These are phyloP conservation scores for Aspergillus phoenicis DNA, from an alignment of 2,329 filamentous ascomycete species.

Conservation along the genomic window DNA sequence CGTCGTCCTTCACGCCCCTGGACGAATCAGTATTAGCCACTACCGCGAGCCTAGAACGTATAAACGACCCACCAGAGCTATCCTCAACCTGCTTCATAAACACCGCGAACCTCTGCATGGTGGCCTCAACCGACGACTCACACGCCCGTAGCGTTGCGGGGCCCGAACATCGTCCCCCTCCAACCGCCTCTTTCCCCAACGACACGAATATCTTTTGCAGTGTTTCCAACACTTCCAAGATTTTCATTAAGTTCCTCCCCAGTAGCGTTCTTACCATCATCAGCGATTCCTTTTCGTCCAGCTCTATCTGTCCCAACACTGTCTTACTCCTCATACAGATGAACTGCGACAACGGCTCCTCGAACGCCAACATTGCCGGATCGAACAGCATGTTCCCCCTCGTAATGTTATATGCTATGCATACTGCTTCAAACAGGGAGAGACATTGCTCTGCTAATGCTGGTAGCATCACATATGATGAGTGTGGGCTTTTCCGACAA, in stretches of 20 bases:
- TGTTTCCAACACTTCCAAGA: slow-evolving; percentile 27
- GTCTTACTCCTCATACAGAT: slow-evolving; percentile 32
- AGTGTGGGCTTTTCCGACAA: slow-evolving; percentile 24
- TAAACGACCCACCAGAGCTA: slow-evolving; percentile 16
- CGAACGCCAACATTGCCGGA: slow-evolving; percentile 23
- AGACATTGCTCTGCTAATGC: slow-evolving; percentile 40
- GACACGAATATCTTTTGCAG: slow-evolving; percentile 19
- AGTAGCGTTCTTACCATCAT: slow-evolving; percentile 29
- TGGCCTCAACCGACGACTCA: slow-evolving; percentile 27
- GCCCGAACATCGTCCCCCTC: slow-evolving; percentile 12
- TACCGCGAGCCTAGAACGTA: background rate
- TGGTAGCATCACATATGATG: slow-evolving; percentile 42
- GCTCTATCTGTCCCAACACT: slow-evolving; percentile 29
- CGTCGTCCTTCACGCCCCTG: no score
- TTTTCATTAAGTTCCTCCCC: slow-evolving; percentile 23
- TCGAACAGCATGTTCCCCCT: slow-evolving; percentile 28
- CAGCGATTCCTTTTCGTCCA: slow-evolving; percentile 28
- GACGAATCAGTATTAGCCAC: no score
- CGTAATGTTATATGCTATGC: slow-evolving; percentile 29
- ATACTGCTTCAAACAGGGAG: slow-evolving; percentile 30
- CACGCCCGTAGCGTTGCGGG: slow-evolving; percentile 18
- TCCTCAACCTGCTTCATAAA: slow-evolving; percentile 31
- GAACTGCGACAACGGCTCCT: slow-evolving; percentile 25
- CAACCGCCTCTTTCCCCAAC: slow-evolving; percentile 16
- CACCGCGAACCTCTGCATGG: slow-evolving; percentile 23